A percentile compares a stretch with the other conserved stretches of the same genome.
phyloP scores from a whole-genome alignment of 306 rosid species.

The Canavalia ensiformis region DNA sequence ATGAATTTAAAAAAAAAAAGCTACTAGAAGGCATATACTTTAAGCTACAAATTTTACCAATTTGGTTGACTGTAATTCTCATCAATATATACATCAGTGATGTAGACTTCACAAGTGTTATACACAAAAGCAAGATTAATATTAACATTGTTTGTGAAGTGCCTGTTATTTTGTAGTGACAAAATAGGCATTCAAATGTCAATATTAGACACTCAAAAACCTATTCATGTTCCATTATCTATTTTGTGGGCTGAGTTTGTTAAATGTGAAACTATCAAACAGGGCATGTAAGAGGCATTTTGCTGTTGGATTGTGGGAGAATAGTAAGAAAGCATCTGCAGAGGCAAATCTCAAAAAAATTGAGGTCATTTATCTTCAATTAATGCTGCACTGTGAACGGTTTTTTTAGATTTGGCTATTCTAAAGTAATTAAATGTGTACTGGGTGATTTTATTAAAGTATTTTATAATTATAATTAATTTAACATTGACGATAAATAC shows the following conservation, averaged over 20 bases:
- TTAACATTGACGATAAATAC: too few relatives aligned
- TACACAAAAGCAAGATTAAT: not conserved
- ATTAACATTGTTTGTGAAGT: not conserved
- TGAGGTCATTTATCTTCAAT: conserved; percentile 58
- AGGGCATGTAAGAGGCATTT: conserved; percentile 78
- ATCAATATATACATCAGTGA: not conserved
- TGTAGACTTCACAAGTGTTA: not conserved
- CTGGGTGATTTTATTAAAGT: too few relatives aligned
- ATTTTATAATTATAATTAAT: too few relatives aligned
- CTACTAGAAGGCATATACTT: not conserved
- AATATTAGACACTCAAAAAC: too few relatives aligned
- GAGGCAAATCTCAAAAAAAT: conserved; percentile 69
- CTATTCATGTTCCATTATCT: not conserved
- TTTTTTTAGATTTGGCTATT: too few relatives aligned
- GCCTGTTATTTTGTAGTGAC: too few relatives aligned
- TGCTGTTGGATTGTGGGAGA: conserved; percentile 75
- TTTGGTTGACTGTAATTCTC: not conserved
- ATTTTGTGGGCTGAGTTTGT: conserved; percentile 1
- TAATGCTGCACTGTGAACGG: not conserved
- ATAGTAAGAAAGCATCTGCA: conserved; percentile 62
- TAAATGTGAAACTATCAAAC: conserved; percentile 26
- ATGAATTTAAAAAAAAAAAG: too few relatives aligned
- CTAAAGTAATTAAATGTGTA: too few relatives aligned
- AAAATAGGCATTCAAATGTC: too few relatives aligned
- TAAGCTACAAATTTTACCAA: not conserved